Evolutionary conservation across 140 eudicot genomes (phyloP).

Genomic region (Cichorium intybus): DNA sequence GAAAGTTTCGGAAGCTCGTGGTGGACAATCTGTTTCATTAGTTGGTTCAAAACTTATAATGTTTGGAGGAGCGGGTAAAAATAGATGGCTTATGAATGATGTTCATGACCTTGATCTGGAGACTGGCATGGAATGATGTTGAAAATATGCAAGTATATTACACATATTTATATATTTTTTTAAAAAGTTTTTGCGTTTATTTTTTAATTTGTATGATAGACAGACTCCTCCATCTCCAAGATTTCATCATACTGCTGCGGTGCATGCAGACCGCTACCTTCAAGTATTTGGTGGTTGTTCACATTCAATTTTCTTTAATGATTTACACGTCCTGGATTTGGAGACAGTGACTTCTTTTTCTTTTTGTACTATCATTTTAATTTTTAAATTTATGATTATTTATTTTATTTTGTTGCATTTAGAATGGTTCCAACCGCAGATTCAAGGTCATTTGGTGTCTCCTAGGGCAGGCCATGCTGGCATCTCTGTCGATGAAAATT

Average conservation of each 20-base stretch:
- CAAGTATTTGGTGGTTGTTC: conserved; percentile 94
- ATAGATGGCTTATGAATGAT: conserved; percentile 67
- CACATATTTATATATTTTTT: not conserved
- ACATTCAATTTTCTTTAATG: conserved; percentile 84
- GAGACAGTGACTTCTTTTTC: conserved; percentile 61
- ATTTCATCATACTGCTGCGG: conserved; percentile 84
- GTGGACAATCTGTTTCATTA: conserved; percentile 85
- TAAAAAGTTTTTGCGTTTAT: conserved; percentile 20
- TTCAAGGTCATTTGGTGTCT: conserved; percentile 78
- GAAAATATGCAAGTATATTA: conserved; percentile 58
- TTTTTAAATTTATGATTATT: conserved; percentile 8
- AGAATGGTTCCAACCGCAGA: conserved; percentile 95
- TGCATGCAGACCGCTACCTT: conserved; percentile 88
- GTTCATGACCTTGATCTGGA: conserved; percentile 77
- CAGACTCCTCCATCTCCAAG: conserved; percentile 92
- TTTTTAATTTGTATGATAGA: conserved; percentile 56
- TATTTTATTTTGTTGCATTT: conserved; percentile 41
- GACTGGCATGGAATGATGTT: conserved; percentile 65
- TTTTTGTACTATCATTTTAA: conserved; percentile 7
- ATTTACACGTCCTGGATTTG: conserved; percentile 81
- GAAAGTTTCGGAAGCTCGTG: conserved; percentile 85
- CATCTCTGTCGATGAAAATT: conserved; percentile 59
- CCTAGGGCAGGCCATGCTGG: conserved; percentile 99
- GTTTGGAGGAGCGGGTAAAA: conserved; percentile 91
- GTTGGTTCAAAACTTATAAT: conserved; percentile 84